A percentile compares a stretch with the other conserved stretches of the same genome.
Evolutionary conservation across 1,284 basidiomycete species (phyloP).

Genomic region (Calocybe gambosa): DNA sequence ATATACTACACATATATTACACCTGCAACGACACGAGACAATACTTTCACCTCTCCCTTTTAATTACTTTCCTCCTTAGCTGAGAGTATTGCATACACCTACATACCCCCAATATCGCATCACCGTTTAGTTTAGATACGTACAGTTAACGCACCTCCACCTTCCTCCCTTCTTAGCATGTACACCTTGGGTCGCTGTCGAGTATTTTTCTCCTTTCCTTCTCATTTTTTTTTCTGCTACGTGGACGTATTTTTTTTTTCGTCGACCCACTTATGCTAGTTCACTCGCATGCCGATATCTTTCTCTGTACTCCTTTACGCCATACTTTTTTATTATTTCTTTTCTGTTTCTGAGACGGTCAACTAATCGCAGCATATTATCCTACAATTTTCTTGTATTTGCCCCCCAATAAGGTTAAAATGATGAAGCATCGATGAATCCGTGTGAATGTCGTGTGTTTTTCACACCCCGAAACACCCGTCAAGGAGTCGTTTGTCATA

Average conservation of each 20-base stretch:
- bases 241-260: slow-evolving; percentile 23
- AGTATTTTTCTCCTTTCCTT: slow-evolving; percentile 22
- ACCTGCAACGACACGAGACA: slow-evolving; percentile 3
- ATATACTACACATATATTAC: not conserved
- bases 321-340: slow-evolving; percentile 8
- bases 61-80: slow-evolving; percentile 13
- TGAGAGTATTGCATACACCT: slow-evolving; percentile 25
- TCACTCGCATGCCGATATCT: not conserved
- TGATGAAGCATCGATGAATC: too few species aligned
- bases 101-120: not conserved
- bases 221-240: slow-evolving; percentile 29
- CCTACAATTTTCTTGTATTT: not conserved
- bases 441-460: too few species aligned
- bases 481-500: too few species aligned
- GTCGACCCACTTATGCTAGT: slow-evolving; percentile 27
- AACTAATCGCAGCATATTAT: not conserved
- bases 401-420: too few species aligned
- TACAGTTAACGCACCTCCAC: not conserved
- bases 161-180: slow-evolving; percentile 13
- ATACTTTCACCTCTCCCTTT: not conserved
- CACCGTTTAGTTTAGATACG: not conserved
- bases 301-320: not conserved
- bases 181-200: slow-evolving; percentile 20
- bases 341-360: slow-evolving; percentile 16
- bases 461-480: too few species aligned